Evolutionary conservation across 1,284 basidiomycete species (phyloP), one percentile per base, ranked within the genome.

Genomic region (Microbotryum saponariae): DNA sequence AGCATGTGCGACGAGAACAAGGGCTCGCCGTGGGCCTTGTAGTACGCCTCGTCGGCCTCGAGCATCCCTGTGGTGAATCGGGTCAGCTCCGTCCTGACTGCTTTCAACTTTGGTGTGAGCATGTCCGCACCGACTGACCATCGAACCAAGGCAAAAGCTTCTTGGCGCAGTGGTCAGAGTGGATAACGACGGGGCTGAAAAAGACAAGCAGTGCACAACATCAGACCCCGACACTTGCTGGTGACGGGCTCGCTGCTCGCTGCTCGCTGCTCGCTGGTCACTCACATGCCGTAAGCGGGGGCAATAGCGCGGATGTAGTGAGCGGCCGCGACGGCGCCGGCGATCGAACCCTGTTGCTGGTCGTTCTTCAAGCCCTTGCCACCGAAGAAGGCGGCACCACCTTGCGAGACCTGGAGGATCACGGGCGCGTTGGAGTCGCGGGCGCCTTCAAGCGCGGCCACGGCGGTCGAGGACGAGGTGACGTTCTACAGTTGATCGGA

Each of bases 111-210:
- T 31, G 8, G 8, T 31, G 9, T 31, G 31, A 9, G 1, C 2
- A 54, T 21, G 33, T 12, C 16, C 18, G 14, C 6, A 20, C 1
- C 18, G 33, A 53, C 62, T 51, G 20, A 71, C 78, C 94, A 76
- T 98, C 96, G 79, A 97, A 97, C 96, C 96, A 99, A 18, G 88
- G 93, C 63, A 99, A 85, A 69, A 98, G 90, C 80, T 98, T 98
- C 77, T 96, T 82, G 54, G 96, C 96, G 76, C 96, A 99, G 81
- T 99, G 96, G 79, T 99, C 96, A 67, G 91, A 91, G 86, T 99
- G 96, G 75, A 99, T 82, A 68, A 99, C 84, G 73, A 99, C 96
- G 72, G 96, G 96, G 67, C 88, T 91, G 68, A 3, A 62, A 10
- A 20, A 51, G 6, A 25, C 9, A 29, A 53, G 2, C 18, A 54